Base-by-base conservation (phyloP, 331 rosid species). In the Acacia concinna region DNA sequence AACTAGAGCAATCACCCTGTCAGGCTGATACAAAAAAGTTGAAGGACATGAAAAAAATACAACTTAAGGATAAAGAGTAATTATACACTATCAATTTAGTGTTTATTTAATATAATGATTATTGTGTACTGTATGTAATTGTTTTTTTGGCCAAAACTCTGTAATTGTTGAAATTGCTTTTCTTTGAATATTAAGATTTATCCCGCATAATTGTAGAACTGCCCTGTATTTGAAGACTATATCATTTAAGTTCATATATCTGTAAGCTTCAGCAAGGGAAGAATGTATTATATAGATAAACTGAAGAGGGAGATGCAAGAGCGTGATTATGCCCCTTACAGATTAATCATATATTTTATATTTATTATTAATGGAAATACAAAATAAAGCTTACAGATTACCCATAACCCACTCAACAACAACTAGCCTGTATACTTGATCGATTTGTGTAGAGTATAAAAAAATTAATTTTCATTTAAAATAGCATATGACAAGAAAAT, bases 181-280 rank as follows among this genome's bases (percentile, higher is more conserved):
- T 56, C 23, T 52, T 66, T 68, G 27, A 27, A 44, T 21, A 68
- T 23, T 59, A 17, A 27, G 59, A 59, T 69, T 52, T 32, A 56
- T 57, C 71, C 28, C 35, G 14, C 12, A 3, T 63, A 70, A 52
- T 35, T 63, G 0, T 15, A 54, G 18, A 30, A 34, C 14, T 47
- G 30, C 23, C 12, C 13, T 28, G 14, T 25, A 32, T 52, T 74
- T 41, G 52, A 63, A 63, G 54, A 47, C 79, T 71, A 34, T 64
- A 71, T 44, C 66, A 27, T 64, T 17, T 23, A 21, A 70, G 68
- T 85, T 81, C 71, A 44, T 69, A 68, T 68, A 21, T 73, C 59
- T 51, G 77, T 17, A n/a, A 20, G 77, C 54, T 32, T 73, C 34
- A 9, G 6, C 5, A 34, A n/a, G 66, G 12, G n/a, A 34, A 47